Evolutionary conservation across 2,329 filamentous ascomycete species (phyloP), one percentile per base, ranked within the genome.

Genomic region (Talaromyces sp.): DNA sequence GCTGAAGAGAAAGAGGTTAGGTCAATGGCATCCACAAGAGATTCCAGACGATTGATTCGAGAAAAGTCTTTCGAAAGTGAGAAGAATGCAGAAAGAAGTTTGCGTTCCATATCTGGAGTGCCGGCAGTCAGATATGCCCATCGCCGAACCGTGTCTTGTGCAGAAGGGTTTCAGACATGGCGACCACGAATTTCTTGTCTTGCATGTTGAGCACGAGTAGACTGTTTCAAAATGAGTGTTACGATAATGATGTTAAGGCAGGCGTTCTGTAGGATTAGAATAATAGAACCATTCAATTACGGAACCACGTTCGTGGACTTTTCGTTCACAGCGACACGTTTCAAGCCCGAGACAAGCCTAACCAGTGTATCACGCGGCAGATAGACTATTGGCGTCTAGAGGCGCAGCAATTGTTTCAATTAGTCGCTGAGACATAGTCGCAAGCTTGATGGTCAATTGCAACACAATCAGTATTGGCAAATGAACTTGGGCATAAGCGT

Each of bases 81-180:
- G 15, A 43, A 22, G 22, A 40, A 19, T 38, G 25, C 13, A 11
- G 31, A 40, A 22, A 51, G 47, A 29, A 25, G 49, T 7, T 58
- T 63, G 11, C n/a, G 38, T 47, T 58, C 49, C 51, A 47, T 58
- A 29, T 43, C 29, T 58, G 40, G 61, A 36, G 29, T 63, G 25
- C 51, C 61, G 1, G 40, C 51, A 63, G 38, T n/a, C 13, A 17
- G 51, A 13, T 31, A 56, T 38, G 36, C 40, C n/a, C 61, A 63
- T 58, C 61, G 61, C n/a, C 51, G 61, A 58, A 58, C 61, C 2
- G 51, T 58, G 17, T 63, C 61, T 22, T 63, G 53, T 45, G 36
- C 61, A 36, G 61, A 47, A 38, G 49, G n/a, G 4, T 27, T 45
- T 19, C 36, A 58, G 6, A 25, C 29, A 27, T 63, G 61, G 61